Evolutionary conservation across 2,329 filamentous ascomycete species (phyloP).

Genomic region (Botryotinia globosa): DNA sequence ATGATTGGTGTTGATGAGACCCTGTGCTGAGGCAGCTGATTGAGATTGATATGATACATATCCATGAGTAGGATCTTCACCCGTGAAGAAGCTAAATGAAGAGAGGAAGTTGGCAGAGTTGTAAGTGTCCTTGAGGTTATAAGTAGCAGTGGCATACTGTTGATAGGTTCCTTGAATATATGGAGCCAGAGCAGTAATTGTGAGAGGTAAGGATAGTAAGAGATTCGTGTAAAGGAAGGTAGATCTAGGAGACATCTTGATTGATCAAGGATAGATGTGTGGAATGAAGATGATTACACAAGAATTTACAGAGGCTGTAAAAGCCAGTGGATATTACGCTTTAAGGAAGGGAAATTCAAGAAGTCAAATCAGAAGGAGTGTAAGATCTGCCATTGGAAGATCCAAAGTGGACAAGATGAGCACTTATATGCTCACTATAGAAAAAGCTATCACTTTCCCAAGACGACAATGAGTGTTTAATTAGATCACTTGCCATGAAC

Average conservation of each 20-base stretch:
- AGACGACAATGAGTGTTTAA: neutral
- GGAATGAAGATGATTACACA: neutral
- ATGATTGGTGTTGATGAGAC: slow-evolving; percentile 46
- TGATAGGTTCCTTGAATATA: slow-evolving; percentile 2
- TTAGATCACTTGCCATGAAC: slow-evolving; percentile 16
- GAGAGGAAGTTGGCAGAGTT: slow-evolving; percentile 45
- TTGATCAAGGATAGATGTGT: neutral
- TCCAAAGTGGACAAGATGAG: neutral
- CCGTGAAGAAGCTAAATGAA: slow-evolving; percentile 54
- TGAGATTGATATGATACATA: slow-evolving; percentile 69
- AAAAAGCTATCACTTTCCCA: neutral
- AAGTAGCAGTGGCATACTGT: slow-evolving; percentile 34
- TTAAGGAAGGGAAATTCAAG: slow-evolving; percentile 8
- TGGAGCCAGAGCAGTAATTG: neutral
- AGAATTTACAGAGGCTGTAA: neutral
- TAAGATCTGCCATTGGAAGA: neutral
- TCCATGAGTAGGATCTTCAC: slow-evolving; percentile 68
- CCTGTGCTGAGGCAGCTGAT: slow-evolving; percentile 51
- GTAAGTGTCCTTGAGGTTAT: slow-evolving; percentile 47
- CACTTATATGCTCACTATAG: slow-evolving; percentile 1
- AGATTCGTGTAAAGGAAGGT: neutral
- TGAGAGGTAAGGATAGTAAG: neutral
- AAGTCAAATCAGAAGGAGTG: slow-evolving; percentile 12
- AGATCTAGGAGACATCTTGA: slow-evolving; percentile 4
- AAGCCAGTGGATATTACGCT: neutral